Base-by-base conservation (phyloP, 352 stramenopile genomes). In the Phytophthora nicotianae region DNA sequence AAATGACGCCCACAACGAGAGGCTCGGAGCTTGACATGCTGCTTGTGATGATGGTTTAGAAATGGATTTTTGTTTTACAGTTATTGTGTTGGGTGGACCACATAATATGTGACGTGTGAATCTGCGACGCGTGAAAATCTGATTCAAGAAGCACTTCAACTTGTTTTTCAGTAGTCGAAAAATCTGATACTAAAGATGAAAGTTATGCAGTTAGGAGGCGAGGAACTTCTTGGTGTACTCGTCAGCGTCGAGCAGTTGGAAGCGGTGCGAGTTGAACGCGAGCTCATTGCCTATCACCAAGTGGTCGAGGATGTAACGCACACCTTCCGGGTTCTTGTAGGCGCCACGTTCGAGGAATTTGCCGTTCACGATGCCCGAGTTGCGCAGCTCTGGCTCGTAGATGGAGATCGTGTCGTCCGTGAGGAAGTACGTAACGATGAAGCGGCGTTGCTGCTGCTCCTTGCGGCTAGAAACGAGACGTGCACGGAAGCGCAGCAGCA, bases 151-250 rank as follows among this genome's bases (percentile, higher is more conserved):
- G 5, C 41, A 57, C 50, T 48, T 46, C 51, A 58, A 54, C 48
- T 54, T 43, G 19, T 33, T 45, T 23, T 24, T 45, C 8, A 24
- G 5, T 9, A 45, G 16, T 23, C 38, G 16, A 45, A 5, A 17
- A 13, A 23, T 13, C 10, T 45, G n/a, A 45, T 14, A 24, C 16
- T 2, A 20, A 42, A 5, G 10, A 38, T 19, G 8, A 4, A 11
- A 42, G 35, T 50, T 50, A 56, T 46, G 49, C 7, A 61, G 29
- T 33, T 70, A 90, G 5, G 81, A 72, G 13, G 78, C 82, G 41
- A 94, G 66, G 58, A 90, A 94, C 56, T 92, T 90, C 54, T 83
- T 86, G 13, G 81, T 94, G 75, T 92, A 94, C 62, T 92, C 83
- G 70, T 94, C 85, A 23, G 78, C 78, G 24, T 94, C 85, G 27